Conservation (phyloP, 2,329 filamentous ascomycete genomes). For the Stachybotrys elegans region DNA sequence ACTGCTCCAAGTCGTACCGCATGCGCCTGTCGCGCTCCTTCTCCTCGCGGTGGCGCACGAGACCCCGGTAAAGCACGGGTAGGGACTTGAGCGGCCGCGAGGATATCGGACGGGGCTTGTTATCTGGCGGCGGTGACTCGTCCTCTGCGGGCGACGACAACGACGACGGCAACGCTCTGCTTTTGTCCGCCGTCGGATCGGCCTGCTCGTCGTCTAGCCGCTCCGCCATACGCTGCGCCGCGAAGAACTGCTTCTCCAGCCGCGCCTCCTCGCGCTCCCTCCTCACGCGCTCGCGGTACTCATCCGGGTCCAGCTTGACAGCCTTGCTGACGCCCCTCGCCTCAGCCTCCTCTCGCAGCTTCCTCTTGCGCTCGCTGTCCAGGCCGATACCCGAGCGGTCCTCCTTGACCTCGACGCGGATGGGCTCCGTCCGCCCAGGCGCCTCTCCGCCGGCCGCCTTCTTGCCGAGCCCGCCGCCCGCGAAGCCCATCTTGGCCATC, state of each 20-base stretch:
- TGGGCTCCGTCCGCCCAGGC: conserved; percentile 55
- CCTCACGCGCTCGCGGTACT: conserved; percentile 68
- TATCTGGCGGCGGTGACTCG: background rate
- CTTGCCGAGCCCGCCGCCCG: conserved; percentile 67
- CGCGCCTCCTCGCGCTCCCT: conserved; percentile 65
- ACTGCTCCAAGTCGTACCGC: conserved; percentile 62
- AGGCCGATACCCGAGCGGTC: conserved; percentile 79
- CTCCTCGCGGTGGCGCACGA: conserved; percentile 65
- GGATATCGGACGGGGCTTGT: conserved; percentile 26
- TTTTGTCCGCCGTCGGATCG: background rate
- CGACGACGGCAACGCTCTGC: too few species aligned
- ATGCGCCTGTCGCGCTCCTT: conserved; percentile 63
- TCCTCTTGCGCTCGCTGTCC: conserved; percentile 78
- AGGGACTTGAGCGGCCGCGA: conserved; percentile 58
- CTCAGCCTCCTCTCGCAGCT: conserved; percentile 58
- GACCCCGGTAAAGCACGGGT: conserved; percentile 73
- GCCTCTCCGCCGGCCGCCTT: conserved; percentile 41
- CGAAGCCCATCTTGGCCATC: conserved; percentile 96
- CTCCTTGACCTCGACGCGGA: conserved; percentile 72
- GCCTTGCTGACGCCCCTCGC: conserved; percentile 48
- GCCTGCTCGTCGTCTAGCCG: conserved; percentile 54
- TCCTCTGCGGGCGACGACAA: too few species aligned
- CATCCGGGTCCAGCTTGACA: conserved; percentile 59
- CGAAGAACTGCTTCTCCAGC: conserved; percentile 64
- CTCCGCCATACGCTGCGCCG: conserved; percentile 80